Evolutionary conservation across 768 basidiomycete species (phyloP).

Genomic region (Dacryopinax primogenitus): DNA sequence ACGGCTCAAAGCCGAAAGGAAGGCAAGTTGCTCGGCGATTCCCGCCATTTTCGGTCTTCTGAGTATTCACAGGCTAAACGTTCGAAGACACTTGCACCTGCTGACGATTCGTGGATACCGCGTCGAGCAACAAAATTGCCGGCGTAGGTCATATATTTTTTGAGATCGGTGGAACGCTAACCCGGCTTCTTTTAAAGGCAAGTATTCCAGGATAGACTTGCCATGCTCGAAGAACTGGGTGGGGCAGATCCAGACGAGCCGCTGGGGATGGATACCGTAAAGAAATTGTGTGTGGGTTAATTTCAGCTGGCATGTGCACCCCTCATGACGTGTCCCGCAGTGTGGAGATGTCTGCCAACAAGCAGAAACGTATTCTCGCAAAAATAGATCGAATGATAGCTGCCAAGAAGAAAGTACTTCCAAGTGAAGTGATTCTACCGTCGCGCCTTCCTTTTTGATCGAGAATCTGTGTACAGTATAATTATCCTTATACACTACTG

Average conservation of each 20-base stretch:
- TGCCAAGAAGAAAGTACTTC: background rate
- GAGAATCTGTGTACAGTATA: too few species aligned
- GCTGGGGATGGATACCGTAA: slow-evolving; percentile 1
- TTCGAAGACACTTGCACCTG: background rate
- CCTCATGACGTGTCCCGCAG: background rate
- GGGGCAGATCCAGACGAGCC: slow-evolving; percentile 2
- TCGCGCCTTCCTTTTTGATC: background rate
- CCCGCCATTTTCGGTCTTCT: background rate
- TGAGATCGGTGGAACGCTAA: background rate
- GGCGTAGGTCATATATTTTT: background rate
- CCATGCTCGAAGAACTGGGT: background rate
- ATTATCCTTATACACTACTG: background rate
- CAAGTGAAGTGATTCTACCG: background rate
- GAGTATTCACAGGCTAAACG: slow-evolving; percentile 2
- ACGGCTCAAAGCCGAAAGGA: background rate
- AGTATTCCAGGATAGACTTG: background rate
- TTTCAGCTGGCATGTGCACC: background rate
- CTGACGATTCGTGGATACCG: background rate
- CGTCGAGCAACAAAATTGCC: background rate
- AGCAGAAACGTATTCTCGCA: background rate
- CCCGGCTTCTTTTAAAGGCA: background rate
- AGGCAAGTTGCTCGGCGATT: background rate
- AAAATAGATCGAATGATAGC: background rate
- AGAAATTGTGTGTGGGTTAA: background rate
- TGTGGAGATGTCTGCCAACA: background rate